Evolutionary conservation across 306 rosid genomes (phyloP).

Genomic region (Citrullus colocynthis): DNA sequence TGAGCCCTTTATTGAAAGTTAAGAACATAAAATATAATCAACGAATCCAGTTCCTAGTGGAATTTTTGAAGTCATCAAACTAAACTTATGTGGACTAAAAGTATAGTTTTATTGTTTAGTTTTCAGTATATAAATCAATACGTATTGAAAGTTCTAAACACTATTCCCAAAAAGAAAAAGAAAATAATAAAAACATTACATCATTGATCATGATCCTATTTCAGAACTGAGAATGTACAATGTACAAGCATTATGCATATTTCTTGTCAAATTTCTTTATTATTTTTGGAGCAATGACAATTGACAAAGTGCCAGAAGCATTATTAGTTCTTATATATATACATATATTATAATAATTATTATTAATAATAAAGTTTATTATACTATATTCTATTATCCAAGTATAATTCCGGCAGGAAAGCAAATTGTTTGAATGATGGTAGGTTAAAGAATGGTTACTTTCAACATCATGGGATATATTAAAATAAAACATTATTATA

Average conservation of each 20-base stretch:
- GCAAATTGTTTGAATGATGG: constrained; percentile 8
- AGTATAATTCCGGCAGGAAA: constrained; percentile 15
- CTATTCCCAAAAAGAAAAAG: constrained; percentile 12
- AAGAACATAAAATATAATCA: neutral
- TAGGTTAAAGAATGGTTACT: constrained; percentile 7
- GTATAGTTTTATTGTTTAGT: neutral
- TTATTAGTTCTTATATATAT: neutral
- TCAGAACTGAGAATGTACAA: constrained; percentile 29
- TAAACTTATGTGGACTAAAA: neutral
- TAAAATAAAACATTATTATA: neutral
- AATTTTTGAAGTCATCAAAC: neutral
- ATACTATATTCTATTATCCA: constrained; percentile 1
- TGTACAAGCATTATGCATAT: constrained; percentile 44
- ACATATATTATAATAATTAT: neutral
- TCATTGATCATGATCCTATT: constrained; percentile 35
- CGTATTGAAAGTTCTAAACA: neutral
- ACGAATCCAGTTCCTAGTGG: neutral
- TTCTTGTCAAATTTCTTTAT: neutral
- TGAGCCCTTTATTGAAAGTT: neutral
- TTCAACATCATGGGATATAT: constrained; percentile 8
- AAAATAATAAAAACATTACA: constrained; percentile 20
- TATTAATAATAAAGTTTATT: neutral
- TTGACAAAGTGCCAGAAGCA: neutral
- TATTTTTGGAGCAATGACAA: neutral
- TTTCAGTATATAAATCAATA: neutral